Conservation (phyloP, 1,284 basidiomycete genomes). For the Xerocomus amazonicus region DNA sequence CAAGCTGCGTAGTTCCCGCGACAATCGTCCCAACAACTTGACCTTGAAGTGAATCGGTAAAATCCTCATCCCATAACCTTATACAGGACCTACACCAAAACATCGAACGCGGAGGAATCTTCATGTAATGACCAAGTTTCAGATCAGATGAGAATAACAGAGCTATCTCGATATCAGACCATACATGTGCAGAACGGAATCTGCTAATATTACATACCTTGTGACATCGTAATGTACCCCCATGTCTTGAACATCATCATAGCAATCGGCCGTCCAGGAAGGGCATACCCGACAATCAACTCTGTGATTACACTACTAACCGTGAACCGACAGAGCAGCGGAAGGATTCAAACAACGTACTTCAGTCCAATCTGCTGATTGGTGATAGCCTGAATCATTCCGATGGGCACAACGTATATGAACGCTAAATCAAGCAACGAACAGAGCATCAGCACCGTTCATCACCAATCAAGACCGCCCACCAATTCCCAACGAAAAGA, state of each 20-base stretch:
- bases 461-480: not conserved
- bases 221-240: slow-evolving; percentile 39
- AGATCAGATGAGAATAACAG: slow-evolving; percentile 42
- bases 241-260: slow-evolving; percentile 48
- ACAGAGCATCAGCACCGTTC: not conserved
- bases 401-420: slow-evolving; percentile 54
- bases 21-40: slow-evolving; percentile 45
- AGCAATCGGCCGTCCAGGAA: slow-evolving; percentile 44
- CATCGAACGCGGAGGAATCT: slow-evolving; percentile 47
- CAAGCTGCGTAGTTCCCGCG: slow-evolving; percentile 39
- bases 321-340: not conserved
- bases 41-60: slow-evolving; percentile 6
- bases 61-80: not conserved
- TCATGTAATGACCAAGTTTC: slow-evolving; percentile 53
- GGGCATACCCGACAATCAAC: slow-evolving; percentile 42
- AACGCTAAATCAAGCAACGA: slow-evolving; percentile 28
- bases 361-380: slow-evolving; percentile 52
- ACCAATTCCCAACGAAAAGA: slow-evolving; percentile 37
- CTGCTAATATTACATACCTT: slow-evolving; percentile 23
- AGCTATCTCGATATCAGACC: slow-evolving; percentile 18
- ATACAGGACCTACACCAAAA: slow-evolving; percentile 32
- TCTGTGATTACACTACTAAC: slow-evolving; percentile 40
- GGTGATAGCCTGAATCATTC: slow-evolving; percentile 33
- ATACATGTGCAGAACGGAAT: not conserved
- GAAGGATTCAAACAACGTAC: slow-evolving; percentile 4